Evolutionary conservation across 441 rosid species (phyloP).

Genomic region (Gossypium armourianum): DNA sequence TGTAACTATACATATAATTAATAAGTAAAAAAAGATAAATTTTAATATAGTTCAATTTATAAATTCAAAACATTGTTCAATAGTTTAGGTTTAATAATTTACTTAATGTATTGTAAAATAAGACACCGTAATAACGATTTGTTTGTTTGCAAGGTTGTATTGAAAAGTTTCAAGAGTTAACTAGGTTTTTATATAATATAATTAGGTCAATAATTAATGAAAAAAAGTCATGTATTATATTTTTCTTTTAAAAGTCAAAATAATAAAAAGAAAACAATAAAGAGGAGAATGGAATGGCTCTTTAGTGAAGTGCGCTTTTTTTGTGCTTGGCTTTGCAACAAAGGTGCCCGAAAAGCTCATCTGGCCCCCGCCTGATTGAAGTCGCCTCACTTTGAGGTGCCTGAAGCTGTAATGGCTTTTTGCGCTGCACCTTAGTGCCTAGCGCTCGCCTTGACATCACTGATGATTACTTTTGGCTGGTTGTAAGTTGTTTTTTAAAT

Average conservation of each 20-base stretch:
- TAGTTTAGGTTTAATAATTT: neutral
- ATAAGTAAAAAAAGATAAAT: neutral
- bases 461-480: neutral
- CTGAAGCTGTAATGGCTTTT: neutral
- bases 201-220: neutral
- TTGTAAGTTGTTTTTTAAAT: neutral
- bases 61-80: neutral
- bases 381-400: neutral
- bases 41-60: neutral
- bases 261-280: too few species aligned
- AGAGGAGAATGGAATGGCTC: neutral
- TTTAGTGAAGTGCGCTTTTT: neutral
- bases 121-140: too few species aligned
- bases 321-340: neutral
- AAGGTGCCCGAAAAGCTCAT: neutral
- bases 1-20: neutral
- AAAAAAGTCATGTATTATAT: neutral
- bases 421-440: neutral
- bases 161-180: neutral
- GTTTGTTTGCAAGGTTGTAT: too few species aligned
- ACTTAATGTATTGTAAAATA: neutral
- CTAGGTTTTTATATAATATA: neutral
- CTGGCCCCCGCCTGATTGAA: neutral
- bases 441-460: neutral
- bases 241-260: neutral